Evolutionary conservation across 345 rosid species (phyloP), one percentile per base, ranked within the genome.

Genomic region (Nasturtium officinale): DNA sequence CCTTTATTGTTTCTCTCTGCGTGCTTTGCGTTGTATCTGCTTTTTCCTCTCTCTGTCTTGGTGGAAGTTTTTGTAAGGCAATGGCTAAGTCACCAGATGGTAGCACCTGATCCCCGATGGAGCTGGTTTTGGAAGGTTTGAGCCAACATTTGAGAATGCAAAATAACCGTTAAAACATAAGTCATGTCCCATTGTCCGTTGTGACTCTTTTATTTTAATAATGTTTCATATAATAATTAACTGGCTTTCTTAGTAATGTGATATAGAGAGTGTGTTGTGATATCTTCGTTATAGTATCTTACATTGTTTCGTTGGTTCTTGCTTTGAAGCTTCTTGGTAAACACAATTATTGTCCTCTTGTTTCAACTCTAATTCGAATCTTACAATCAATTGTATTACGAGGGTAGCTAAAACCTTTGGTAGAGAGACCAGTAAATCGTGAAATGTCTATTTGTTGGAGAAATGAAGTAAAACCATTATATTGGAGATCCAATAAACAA

Each of bases 121-220:
- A 62, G 56, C 63, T 72, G 63, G 70, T 42, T 53, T 54, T 53
- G 63, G 77, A 43, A 42, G 46, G 32, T 5, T 51, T 61, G 32
- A 61, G 13, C 28, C 40, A 61, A 15, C 42, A 63, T 6, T 33
- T 17, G 29, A 67, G 42, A 28, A 28, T 15, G 30, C 45, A 25
- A n/a, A n/a, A n/a, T n/a, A n/a, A n/a, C n/a, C n/a, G n/a, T n/a
- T n/a, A n/a, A n/a, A n/a, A n/a, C n/a, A n/a, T n/a, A n/a, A n/a
- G n/a, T n/a, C 38, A 60, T 67, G 37, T 61, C 68, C 61, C n/a
- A n/a, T n/a, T n/a, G n/a, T n/a, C n/a, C n/a, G n/a, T n/a, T n/a
- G n/a, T n/a, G n/a, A n/a, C n/a, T 42, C 0, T 43, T 18, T 55
- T 4, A 28, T 30, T 43, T 20, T 56, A 20, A 15, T 35, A 12